These are phyloP conservation scores for Carex kokanica DNA, from an alignment of 176 grass and related monocot genomes.

Conservation along the genomic window DNA sequence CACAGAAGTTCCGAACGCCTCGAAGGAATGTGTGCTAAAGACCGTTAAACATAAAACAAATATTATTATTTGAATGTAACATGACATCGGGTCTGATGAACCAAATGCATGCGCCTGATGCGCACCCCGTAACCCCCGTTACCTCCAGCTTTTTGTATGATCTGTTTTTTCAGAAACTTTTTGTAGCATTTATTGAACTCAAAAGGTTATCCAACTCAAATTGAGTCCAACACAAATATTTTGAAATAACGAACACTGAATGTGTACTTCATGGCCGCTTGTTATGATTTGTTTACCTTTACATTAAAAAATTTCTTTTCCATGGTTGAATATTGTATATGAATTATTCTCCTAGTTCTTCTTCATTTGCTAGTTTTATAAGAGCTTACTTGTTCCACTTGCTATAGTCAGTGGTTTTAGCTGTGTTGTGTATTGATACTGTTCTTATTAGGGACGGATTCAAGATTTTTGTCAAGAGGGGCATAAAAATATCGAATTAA, in stretches of 20 bases:
- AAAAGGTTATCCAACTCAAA: background rate
- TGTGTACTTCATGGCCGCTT: background rate
- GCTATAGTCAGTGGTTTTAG: too few relatives aligned
- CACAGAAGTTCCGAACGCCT: background rate
- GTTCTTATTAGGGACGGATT: too few relatives aligned
- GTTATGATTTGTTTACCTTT: background rate
- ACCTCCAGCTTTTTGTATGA: background rate
- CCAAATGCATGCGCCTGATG: background rate
- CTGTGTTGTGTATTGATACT: too few relatives aligned
- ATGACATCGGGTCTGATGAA: background rate
- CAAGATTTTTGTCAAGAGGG: too few relatives aligned
- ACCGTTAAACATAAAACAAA: constrained; percentile 10
- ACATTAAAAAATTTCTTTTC: background rate
- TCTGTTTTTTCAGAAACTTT: background rate
- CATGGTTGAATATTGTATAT: background rate
- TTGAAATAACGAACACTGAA: background rate
- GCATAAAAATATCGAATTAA: too few relatives aligned
- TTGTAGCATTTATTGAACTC: background rate
- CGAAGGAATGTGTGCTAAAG: background rate
- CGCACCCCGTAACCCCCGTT: background rate
- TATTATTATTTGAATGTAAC: background rate
- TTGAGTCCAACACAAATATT: background rate
- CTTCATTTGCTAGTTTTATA: too few relatives aligned
- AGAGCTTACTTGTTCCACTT: too few relatives aligned
- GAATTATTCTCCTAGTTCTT: too few relatives aligned